Evolutionary conservation across 768 basidiomycete genomes (phyloP).

Genomic region (Serendipita indica): DNA sequence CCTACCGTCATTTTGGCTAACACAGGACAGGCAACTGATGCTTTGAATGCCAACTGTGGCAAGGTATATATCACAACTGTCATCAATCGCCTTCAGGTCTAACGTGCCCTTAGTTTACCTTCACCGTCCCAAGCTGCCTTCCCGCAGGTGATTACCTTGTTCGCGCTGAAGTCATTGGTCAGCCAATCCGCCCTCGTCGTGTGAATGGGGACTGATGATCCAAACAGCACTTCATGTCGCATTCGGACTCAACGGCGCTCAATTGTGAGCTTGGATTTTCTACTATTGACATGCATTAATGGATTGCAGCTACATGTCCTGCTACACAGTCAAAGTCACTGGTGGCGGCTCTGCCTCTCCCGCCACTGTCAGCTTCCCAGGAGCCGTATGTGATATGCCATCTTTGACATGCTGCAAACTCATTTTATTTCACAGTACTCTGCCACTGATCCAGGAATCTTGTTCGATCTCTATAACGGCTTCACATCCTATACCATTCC

Average conservation of each 20-base stretch:
- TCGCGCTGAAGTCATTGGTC: slow-evolving; percentile 32
- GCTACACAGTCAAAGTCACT: slow-evolving; percentile 33
- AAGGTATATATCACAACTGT: neutral
- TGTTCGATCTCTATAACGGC: slow-evolving; percentile 29
- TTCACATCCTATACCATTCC: slow-evolving; percentile 21
- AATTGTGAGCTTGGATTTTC: slow-evolving; percentile 21
- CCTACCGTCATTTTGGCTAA: slow-evolving; percentile 21
- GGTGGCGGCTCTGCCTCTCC: slow-evolving; percentile 31
- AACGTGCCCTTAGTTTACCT: slow-evolving; percentile 28
- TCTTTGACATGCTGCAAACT: neutral
- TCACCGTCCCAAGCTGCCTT: slow-evolving; percentile 31
- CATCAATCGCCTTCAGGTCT: slow-evolving; percentile 17
- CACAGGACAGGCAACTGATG: slow-evolving; percentile 11
- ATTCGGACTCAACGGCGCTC: slow-evolving; percentile 29
- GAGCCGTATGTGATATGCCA: slow-evolving; percentile 19
- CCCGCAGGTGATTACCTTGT: slow-evolving; percentile 35
- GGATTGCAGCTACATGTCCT: slow-evolving; percentile 31
- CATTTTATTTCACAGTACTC: neutral
- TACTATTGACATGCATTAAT: slow-evolving; percentile 5
- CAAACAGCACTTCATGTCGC: slow-evolving; percentile 30
- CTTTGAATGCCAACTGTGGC: slow-evolving; percentile 15
- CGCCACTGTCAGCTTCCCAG: slow-evolving; percentile 34
- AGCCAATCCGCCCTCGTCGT: neutral
- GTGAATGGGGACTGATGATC: too few relatives aligned
- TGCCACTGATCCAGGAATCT: slow-evolving; percentile 29